A percentile compares a stretch with the other conserved stretches of the same genome.
Evolutionary conservation across 2,329 filamentous ascomycete genomes (phyloP).

Genomic region (Cladosporium oxysporum): DNA sequence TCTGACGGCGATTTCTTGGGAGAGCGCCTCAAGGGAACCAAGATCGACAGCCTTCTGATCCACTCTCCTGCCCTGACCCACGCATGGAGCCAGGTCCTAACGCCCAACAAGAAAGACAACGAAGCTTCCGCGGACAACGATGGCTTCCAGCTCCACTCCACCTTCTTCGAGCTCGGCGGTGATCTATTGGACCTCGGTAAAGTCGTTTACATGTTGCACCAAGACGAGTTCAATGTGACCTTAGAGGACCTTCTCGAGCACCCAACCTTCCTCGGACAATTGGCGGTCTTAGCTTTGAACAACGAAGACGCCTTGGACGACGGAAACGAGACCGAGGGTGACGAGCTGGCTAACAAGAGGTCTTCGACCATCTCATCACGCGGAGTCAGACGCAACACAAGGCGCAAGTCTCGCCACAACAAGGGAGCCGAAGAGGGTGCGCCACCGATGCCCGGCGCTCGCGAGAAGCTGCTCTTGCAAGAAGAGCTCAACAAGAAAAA

Average conservation of each 20-base stretch:
- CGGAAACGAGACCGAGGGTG: slow-evolving; percentile 3
- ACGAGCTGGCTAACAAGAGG: slow-evolving; percentile 2
- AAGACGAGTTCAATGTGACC: slow-evolving; percentile 15
- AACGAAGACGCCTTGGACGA: slow-evolving; percentile 13
- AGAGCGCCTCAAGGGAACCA: slow-evolving; percentile 15
- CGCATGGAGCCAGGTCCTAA: slow-evolving; percentile 12
- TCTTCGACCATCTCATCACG: slow-evolving; percentile 11
- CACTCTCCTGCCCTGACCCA: slow-evolving; percentile 18
- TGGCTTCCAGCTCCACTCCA: slow-evolving; percentile 14
- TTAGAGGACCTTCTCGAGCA: slow-evolving; percentile 17
- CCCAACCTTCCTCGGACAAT: slow-evolving; percentile 14
- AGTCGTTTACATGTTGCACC: slow-evolving; percentile 19
- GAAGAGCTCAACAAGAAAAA: slow-evolving; percentile 14
- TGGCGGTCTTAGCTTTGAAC: slow-evolving; percentile 8
- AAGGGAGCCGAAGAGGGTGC: slow-evolving; percentile 9
- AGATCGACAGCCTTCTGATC: slow-evolving; percentile 8
- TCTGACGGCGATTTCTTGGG: slow-evolving; percentile 16
- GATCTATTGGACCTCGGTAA: slow-evolving; percentile 13
- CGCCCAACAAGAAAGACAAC: slow-evolving; percentile 5
- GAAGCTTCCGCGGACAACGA: background rate
- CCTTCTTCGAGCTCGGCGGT: slow-evolving; percentile 17
- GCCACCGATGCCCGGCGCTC: slow-evolving; percentile 1
- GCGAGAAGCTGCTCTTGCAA: background rate
- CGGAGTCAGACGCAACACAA: slow-evolving; percentile 13
- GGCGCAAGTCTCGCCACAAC: slow-evolving; percentile 18